Percentiles rank a stretch among this genome's conserved stretches.
Conservation (phyloP, 805 yeast species). For the Blastobotrys peoriensis region DNA sequence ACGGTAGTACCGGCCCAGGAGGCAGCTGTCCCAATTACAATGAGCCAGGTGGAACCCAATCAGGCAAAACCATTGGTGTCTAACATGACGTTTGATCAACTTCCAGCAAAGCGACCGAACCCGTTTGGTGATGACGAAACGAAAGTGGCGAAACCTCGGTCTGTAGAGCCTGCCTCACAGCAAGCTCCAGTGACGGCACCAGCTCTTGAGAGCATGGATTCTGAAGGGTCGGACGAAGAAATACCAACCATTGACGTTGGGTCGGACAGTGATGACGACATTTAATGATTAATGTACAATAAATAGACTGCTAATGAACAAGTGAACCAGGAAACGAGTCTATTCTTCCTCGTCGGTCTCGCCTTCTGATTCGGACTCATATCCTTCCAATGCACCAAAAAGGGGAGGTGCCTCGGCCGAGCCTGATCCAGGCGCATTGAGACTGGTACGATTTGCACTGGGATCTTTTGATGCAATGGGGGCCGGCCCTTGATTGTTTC, state of each 20-base stretch:
- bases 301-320: neutral
- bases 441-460: too few relatives aligned
- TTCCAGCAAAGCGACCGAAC: slow-evolving; percentile 4
- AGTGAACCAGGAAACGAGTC: neutral
- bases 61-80: neutral
- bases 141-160: neutral
- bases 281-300: neutral
- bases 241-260: slow-evolving; percentile 42
- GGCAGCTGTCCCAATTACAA: neutral
- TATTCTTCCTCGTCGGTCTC: neutral
- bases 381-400: neutral
- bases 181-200: slow-evolving; percentile 3
- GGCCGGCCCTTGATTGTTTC: too few relatives aligned
- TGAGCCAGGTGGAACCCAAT: neutral
- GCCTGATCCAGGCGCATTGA: too few relatives aligned
- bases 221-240: slow-evolving; percentile 40
- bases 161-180: neutral
- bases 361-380: neutral
- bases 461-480: too few relatives aligned
- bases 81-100: neutral
- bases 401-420: too few relatives aligned
- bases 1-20: too few relatives aligned
- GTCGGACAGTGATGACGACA: slow-evolving; percentile 35
- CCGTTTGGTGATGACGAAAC: neutral
- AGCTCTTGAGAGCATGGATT: slow-evolving; percentile 2